Evolutionary conservation across 805 yeast species (phyloP).

Genomic region (Metschnikowia borealis): DNA sequence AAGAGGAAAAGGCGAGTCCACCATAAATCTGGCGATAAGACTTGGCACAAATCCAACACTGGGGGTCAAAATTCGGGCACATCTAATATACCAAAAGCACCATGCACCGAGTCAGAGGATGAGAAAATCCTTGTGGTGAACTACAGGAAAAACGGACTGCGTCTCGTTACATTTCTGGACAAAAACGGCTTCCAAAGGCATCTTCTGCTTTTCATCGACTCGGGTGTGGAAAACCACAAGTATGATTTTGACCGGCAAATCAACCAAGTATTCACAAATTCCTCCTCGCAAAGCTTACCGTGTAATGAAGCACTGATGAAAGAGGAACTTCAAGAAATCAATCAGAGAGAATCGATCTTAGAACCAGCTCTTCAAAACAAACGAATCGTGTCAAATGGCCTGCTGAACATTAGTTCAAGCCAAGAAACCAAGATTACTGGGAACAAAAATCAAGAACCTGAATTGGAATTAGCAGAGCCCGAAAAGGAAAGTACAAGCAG

Average conservation of each 20-base stretch:
- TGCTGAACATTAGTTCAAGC: background rate
- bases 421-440: background rate
- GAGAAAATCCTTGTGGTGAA: constrained; percentile 1
- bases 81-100: background rate
- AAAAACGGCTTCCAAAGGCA: background rate
- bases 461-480: background rate
- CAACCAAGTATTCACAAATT: background rate
- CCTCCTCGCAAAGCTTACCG: background rate
- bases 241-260: background rate
- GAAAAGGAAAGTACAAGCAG: background rate
- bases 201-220: background rate
- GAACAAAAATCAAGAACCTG: background rate
- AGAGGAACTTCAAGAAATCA: background rate
- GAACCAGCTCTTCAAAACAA: background rate
- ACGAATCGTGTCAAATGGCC: background rate
- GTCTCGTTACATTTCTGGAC: background rate
- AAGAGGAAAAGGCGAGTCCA: background rate
- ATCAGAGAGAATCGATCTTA: background rate
- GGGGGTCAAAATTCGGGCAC: background rate
- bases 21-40: background rate
- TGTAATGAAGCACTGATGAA: background rate
- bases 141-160: constrained; percentile 4
- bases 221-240: background rate
- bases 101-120: background rate
- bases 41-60: background rate